Evolutionary conservation across 495 filamentous ascomycete species (phyloP).

Genomic region (Podospora pseudocomata): DNA sequence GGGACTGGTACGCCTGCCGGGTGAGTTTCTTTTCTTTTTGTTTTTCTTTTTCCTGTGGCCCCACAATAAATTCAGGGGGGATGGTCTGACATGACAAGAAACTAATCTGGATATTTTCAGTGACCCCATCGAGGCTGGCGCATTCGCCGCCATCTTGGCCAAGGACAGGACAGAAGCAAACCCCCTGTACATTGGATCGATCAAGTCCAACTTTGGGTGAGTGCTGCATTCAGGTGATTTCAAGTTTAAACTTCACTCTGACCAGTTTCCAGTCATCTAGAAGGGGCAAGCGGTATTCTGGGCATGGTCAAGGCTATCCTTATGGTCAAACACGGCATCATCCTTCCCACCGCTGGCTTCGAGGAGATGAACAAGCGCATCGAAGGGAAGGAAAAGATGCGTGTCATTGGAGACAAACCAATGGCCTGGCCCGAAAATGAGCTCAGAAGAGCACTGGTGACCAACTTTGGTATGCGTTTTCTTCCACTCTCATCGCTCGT

Average conservation of each 20-base stretch:
- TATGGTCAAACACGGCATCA: slow-evolving; percentile 45
- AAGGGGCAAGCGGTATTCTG: slow-evolving; percentile 47
- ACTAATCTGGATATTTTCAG: neutral
- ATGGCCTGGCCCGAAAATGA: slow-evolving; percentile 27
- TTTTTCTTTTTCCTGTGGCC: too few species aligned
- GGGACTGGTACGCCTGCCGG: slow-evolving; percentile 35
- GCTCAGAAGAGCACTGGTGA: neutral
- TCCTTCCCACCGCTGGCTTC: slow-evolving; percentile 38
- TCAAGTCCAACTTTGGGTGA: slow-evolving; percentile 44
- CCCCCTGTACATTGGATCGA: slow-evolving; percentile 16
- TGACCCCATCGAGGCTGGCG: slow-evolving; percentile 1
- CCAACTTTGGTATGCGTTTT: neutral
- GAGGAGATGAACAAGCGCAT: slow-evolving; percentile 44
- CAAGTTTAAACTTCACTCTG: neutral
- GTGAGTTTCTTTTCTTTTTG: too few species aligned
- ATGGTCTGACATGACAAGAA: too few species aligned
- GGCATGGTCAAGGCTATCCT: slow-evolving; percentile 50
- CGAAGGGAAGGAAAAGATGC: slow-evolving; percentile 24
- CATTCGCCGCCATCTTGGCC: neutral
- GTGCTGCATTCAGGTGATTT: neutral
- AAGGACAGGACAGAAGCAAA: slow-evolving; percentile 4
- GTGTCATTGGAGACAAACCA: slow-evolving; percentile 23
- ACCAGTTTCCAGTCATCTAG: slow-evolving; percentile 39
- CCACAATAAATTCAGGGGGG: too few species aligned
- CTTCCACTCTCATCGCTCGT: neutral